These are phyloP conservation scores for Cladosporium sp. DNA, from an alignment of 2,329 filamentous ascomycete genomes.

Conservation along the genomic window DNA sequence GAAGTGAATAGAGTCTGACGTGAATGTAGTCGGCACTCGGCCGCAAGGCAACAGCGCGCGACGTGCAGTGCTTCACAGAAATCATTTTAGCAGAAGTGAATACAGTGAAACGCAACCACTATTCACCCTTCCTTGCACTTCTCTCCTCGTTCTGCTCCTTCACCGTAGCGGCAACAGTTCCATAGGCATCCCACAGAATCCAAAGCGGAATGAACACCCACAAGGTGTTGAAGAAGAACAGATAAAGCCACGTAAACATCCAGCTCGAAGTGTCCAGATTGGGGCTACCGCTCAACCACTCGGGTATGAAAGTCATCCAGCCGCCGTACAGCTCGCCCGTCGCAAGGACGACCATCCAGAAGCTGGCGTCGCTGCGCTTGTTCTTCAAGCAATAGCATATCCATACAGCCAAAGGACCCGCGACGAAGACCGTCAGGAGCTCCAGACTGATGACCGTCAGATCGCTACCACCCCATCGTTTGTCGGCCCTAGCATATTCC, in stretches of 20 bases:
- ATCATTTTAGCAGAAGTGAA: not conserved
- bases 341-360: conserved; percentile 53
- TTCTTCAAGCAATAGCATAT: conserved; percentile 45
- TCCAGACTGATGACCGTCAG: conserved; percentile 54
- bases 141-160: conserved; percentile 10
- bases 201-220: conserved; percentile 56
- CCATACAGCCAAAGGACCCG: conserved; percentile 52
- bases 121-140: conserved; percentile 14
- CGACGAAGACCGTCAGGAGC: conserved; percentile 54
- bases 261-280: conserved; percentile 54
- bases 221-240: conserved; percentile 58
- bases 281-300: conserved; percentile 55
- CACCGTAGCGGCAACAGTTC: conserved; percentile 29
- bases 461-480: conserved; percentile 54
- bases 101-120: not conserved
- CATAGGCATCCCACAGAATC: conserved; percentile 49
- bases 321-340: conserved; percentile 60
- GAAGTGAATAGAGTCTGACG: not conserved
- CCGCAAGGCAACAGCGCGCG: not conserved
- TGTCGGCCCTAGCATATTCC: conserved; percentile 60
- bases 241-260: conserved; percentile 58
- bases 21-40: not conserved
- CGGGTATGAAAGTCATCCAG: conserved; percentile 27
- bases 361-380: conserved; percentile 40
- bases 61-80: not conserved